Evolutionary conservation across 176 grass and related monocot species (phyloP).

Genomic region (Cenchrus fungigraminus): DNA sequence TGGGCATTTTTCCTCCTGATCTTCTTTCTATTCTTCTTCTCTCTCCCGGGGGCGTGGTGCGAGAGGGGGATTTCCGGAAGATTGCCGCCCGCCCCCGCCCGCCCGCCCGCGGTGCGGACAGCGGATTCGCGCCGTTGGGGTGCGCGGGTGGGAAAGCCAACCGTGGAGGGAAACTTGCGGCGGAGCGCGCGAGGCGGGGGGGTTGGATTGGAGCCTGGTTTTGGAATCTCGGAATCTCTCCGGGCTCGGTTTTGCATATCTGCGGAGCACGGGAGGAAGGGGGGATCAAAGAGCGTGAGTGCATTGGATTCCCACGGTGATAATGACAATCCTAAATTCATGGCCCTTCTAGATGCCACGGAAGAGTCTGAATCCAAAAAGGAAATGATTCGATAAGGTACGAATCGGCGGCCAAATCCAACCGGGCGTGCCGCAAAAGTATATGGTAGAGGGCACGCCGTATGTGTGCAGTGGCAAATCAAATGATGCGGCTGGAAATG

Average conservation of each 20-base stretch:
- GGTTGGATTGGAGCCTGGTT: neutral
- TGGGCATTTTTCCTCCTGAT: neutral
- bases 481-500: no score
- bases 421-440: no score
- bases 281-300: neutral
- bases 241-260: neutral
- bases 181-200: conserved; percentile 4
- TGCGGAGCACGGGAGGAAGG: neutral
- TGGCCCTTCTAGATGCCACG: no score
- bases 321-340: no score
- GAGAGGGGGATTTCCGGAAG: neutral
- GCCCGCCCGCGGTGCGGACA: neutral
- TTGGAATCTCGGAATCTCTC: neutral
- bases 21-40: neutral
- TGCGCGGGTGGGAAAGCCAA: no score
- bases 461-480: no score
- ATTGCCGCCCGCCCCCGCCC: neutral
- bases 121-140: neutral
- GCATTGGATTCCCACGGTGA: no score
- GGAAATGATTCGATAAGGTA: no score
- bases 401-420: no score
- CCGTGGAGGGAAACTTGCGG: neutral
- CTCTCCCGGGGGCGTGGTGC: neutral
- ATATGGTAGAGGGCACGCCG: no score
- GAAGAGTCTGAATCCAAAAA: no score